Evolutionary conservation across 1,139 yeast genomes (phyloP), one percentile per base, ranked within the genome.

Genomic region (Debaryomyces fabryi): DNA sequence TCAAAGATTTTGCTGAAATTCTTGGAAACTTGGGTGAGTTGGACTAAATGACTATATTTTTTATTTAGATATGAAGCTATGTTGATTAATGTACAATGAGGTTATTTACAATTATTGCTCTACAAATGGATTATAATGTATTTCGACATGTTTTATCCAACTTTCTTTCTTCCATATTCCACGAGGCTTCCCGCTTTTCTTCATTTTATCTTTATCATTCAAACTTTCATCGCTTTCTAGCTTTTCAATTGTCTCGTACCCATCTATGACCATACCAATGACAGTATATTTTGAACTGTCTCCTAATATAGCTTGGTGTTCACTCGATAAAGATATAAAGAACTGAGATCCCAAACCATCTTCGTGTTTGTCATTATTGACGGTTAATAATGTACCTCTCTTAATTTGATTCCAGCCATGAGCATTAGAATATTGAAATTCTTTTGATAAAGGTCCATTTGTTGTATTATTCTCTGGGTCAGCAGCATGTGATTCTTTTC

Each of bases 1-100:
- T 75, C 45, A 74, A 72, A 52, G 79, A 73, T 48, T 75, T 76
- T 62, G 79, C 77, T 1, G 76, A 68, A 51, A 68, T 75, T 4
- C 53, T 75, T 38, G 80, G 79, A 1, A 66, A 63, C 32, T 51
- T 75, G 15, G 80, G 79, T 1, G 79, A 75, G 52, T 58, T 65
- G 10, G 68, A 63, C 25, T 47, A 40, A 30, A 6, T n/a, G 15
- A 9, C 5, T 21, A 21, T 6, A 21, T 12, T 27, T 27, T 12
- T 5, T 35, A 20, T 35, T 32, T 40, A 40, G 13, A 6, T 40
- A 30, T n/a, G 43, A n/a, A 30, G 21, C 16, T 20, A 21, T 25
- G 13, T 39, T 32, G 7, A 12, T 18, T 20, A 35, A 42, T 42
- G 39, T 16, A 42, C 33, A 33, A 24, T 21, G 20, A 9, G 20